Evolutionary conservation across 495 filamentous ascomycete genomes (phyloP).

Genomic region (Thermochaetoides thermophila): DNA sequence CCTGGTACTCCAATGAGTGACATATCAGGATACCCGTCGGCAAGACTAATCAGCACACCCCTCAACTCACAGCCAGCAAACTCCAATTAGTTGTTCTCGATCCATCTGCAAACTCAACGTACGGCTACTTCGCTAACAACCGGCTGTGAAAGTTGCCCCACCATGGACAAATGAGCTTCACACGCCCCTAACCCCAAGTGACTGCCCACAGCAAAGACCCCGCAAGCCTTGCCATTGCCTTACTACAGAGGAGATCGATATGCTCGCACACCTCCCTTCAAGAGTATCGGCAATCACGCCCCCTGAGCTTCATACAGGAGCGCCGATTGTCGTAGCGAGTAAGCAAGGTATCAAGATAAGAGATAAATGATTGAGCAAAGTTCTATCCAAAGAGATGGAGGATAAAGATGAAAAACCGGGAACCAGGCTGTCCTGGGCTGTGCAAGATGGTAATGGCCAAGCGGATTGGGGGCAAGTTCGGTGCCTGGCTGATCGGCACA

Average conservation of each 20-base stretch:
- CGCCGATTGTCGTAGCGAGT: too few species aligned
- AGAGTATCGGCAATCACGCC: too few species aligned
- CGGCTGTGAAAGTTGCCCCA: too few species aligned
- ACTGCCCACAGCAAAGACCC: background rate
- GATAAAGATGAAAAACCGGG: background rate
- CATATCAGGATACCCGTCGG: background rate
- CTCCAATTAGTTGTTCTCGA: background rate
- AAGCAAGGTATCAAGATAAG: too few species aligned
- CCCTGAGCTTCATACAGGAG: too few species aligned
- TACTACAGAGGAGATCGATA: slow-evolving; percentile 3
- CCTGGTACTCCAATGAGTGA: slow-evolving; percentile 1
- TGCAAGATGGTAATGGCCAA: slow-evolving; percentile 1
- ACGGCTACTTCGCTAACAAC: too few species aligned
- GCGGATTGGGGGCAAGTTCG: slow-evolving; percentile 1
- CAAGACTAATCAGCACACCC: slow-evolving; percentile 3
- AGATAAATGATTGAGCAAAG: too few species aligned
- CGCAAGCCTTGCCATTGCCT: slow-evolving; percentile 2
- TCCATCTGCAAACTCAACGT: too few species aligned
- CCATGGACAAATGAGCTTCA: too few species aligned
- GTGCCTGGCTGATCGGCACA: slow-evolving; percentile 2
- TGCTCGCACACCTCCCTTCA: too few species aligned
- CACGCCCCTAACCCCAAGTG: background rate
- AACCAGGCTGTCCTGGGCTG: background rate
- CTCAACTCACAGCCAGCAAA: slow-evolving; percentile 1
- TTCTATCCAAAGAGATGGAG: too few species aligned